Evolutionary conservation across 768 basidiomycete species (phyloP).

Genomic region (Trametes maxima): DNA sequence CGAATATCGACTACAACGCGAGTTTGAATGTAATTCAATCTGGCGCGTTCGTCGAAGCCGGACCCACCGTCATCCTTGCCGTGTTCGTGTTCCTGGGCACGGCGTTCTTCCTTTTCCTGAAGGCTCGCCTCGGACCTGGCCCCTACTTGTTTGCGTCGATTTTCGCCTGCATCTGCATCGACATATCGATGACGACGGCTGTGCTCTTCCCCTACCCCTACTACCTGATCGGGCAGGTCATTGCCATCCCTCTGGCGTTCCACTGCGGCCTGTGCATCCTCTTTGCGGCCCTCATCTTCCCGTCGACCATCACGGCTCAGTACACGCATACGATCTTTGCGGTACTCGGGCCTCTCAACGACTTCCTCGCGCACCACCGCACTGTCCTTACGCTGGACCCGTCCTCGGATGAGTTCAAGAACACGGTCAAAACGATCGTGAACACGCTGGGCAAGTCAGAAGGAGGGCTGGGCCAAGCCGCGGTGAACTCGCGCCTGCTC

Average conservation of each 20-base stretch:
- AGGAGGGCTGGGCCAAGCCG: slow-evolving; percentile 52
- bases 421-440: slow-evolving; percentile 38
- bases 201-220: slow-evolving; percentile 66
- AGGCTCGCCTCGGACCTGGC: slow-evolving; percentile 61
- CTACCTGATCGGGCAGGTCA: slow-evolving; percentile 57
- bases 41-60: slow-evolving; percentile 60
- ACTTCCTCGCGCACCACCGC: slow-evolving; percentile 49
- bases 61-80: slow-evolving; percentile 59
- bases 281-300: slow-evolving; percentile 59
- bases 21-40: slow-evolving; percentile 42
- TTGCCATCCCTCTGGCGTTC: slow-evolving; percentile 60
- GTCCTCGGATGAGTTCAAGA: slow-evolving; percentile 44
- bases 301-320: slow-evolving; percentile 58
- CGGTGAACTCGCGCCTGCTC: slow-evolving; percentile 54
- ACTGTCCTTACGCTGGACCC: slow-evolving; percentile 47
- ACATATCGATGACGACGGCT: slow-evolving; percentile 60
- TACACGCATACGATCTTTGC: slow-evolving; percentile 54
- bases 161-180: slow-evolving; percentile 62
- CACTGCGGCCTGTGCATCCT: slow-evolving; percentile 60
- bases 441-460: slow-evolving; percentile 45
- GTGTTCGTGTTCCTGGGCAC: slow-evolving; percentile 68
- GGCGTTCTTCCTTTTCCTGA: slow-evolving; percentile 58
- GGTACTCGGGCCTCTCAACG: slow-evolving; percentile 51
- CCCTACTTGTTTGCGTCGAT: slow-evolving; percentile 60
- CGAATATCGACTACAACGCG: slow-evolving; percentile 42